Conservation (phyloP, 2,329 filamentous ascomycete species). For the Botryotinia calthae region DNA sequence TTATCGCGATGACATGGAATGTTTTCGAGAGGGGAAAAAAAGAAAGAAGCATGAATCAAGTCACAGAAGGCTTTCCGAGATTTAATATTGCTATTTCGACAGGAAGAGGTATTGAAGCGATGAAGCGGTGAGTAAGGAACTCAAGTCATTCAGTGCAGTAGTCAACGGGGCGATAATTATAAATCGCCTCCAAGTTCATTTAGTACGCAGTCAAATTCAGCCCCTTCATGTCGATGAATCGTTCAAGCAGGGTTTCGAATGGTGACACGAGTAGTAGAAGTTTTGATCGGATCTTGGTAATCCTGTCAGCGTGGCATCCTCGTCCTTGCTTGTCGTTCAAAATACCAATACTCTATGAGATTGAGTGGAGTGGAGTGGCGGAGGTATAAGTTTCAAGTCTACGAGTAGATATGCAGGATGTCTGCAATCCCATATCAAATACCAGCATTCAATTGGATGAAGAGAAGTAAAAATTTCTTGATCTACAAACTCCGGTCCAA, state of each 20-base stretch:
- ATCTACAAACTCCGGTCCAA: neutral
- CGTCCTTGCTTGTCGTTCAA: neutral
- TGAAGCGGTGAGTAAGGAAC: slow-evolving; percentile 13
- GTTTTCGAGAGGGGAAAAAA: too few species aligned
- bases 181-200: neutral
- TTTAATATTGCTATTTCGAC: neutral
- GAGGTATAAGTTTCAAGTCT: neutral
- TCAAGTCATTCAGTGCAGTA: slow-evolving; percentile 4
- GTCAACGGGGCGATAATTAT: neutral
- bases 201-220: neutral
- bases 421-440: neutral
- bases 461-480: neutral
- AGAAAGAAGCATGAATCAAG: neutral
- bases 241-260: slow-evolving; percentile 11
- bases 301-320: slow-evolving; percentile 4
- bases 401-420: neutral
- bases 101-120: neutral
- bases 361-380: neutral
- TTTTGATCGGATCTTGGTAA: slow-evolving; percentile 15
- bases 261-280: slow-evolving; percentile 2
- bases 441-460: neutral
- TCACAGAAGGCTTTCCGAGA: neutral
- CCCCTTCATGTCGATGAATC: slow-evolving; percentile 11
- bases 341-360: neutral
- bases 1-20: neutral